phyloP scores from a whole-genome alignment of 129 eudicot genomes.

The Flaveria bidentis region DNA sequence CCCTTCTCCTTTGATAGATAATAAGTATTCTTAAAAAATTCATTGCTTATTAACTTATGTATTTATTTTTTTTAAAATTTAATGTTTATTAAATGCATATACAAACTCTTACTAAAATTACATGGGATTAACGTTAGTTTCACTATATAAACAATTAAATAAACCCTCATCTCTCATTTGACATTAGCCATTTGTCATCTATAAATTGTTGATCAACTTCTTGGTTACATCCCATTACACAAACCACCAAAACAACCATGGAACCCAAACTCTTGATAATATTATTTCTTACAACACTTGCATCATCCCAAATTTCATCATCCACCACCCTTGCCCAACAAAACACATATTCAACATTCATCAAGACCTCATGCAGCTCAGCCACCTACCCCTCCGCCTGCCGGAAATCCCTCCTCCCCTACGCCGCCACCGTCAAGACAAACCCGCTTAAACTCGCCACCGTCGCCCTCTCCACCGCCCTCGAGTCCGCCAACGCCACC shows the following conservation, averaged over 20 bases:
- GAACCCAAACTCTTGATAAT: constrained; percentile 23
- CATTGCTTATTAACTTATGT: no score
- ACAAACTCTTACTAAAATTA: not conserved
- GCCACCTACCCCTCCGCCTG: constrained; percentile 68
- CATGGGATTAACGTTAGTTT: not conserved
- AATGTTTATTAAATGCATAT: no score
- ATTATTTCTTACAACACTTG: constrained; percentile 20
- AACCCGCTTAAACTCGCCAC: constrained; percentile 45
- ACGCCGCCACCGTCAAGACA: constrained; percentile 50
- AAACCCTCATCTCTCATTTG: not conserved
- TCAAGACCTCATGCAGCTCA: constrained; percentile 58
- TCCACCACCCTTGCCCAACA: constrained; percentile 26
- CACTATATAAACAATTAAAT: not conserved
- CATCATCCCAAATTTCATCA: constrained; percentile 21
- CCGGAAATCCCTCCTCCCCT: constrained; percentile 54
- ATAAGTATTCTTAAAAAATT: no score
- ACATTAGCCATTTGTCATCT: not conserved
- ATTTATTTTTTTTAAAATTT: no score
- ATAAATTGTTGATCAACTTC: constrained; percentile 30
- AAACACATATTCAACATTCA: constrained; percentile 44
- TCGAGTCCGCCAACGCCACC: constrained; percentile 48
- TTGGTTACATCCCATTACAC: constrained; percentile 21
- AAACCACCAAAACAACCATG: not conserved
- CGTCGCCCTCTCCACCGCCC: constrained; percentile 51
- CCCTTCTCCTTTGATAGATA: no score